Evolutionary conservation across 2,329 filamentous ascomycete genomes (phyloP), one percentile per base, ranked within the genome.

Genomic region (Knoxdaviesia proteae): DNA sequence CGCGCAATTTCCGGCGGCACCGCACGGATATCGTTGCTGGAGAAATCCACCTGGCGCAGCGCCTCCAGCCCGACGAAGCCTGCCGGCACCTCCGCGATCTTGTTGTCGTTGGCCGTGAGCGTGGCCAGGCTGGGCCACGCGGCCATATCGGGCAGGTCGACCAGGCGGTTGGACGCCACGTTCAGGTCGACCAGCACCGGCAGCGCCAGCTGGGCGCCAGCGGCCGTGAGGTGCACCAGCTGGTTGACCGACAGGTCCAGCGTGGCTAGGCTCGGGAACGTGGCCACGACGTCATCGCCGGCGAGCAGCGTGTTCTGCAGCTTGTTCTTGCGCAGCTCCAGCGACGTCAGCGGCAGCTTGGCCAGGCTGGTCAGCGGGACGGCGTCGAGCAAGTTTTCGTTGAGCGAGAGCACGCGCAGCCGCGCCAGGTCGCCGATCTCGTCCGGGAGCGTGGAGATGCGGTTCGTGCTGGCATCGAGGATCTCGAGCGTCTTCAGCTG

Each of bases 391-490:
- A 71, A 69, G 51, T 98, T 98, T 49, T 84, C 74, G 45, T 78
- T 75, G 29, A 94, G 56, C 53, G 94, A 88, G 41, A 96, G 62
- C 7, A 81, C 69, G 31, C 81, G 77, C 32, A 98, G 68, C 30
- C 70, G 71, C 3, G 64, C 62, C 47, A 96, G 68, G 32, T 72
- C 69, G n/a, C 68, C 67, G 2, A 94, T 54, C 8, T 71, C 69
- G 7, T 69, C 60, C 0, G 86, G 83, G 10, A 98, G 62, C 1
- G 67, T 65, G 6, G 77, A 74, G 20, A 98, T 67, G 47, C 75
- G 73, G 58, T 98, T 98, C 9, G 72, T 71, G 48, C 84, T 82
- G 6, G 96, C 54, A 48, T 96, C 87, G 6, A 96, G 64, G 11
- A 77, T 69, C 55, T 94, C 86, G 1, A 98, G 65, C 41, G 77